phyloP scores from a whole-genome alignment of 73 alveolate species.

The Durusdinium trenchii region DNA sequence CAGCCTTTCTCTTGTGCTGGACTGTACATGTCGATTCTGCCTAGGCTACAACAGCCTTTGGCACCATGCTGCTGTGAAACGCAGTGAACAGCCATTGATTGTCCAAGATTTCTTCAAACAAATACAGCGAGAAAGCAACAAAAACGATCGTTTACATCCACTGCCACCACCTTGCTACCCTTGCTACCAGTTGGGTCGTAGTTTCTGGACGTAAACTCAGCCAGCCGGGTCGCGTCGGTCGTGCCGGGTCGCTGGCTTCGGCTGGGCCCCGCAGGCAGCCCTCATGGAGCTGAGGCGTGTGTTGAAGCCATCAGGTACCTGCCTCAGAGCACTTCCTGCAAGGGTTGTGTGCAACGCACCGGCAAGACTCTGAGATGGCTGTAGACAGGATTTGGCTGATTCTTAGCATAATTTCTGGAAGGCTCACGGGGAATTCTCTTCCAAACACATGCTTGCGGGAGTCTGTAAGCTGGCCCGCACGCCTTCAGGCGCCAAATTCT shows the following conservation, averaged over 20 bases:
- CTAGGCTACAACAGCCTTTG: constrained; percentile 2
- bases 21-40: constrained; percentile 15
- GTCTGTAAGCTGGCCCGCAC: too few relatives aligned
- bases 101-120: not conserved
- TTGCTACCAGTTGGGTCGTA: not conserved
- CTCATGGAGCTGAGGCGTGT: constrained; percentile 53
- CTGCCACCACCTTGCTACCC: too few relatives aligned
- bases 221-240: not conserved
- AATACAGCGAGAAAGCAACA: too few relatives aligned
- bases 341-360: too few relatives aligned
- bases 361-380: too few relatives aligned
- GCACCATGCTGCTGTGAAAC: not conserved
- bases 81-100: constrained; percentile 68
- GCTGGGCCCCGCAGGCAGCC: constrained; percentile 57
- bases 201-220: not conserved
- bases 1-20: constrained; percentile 3
- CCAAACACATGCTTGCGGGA: too few relatives aligned
- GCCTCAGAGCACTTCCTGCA: too few relatives aligned
- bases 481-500: too few relatives aligned
- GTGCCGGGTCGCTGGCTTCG: too few relatives aligned
- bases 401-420: too few relatives aligned
- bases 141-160: not conserved
- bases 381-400: too few relatives aligned
- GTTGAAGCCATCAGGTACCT: constrained; percentile 60
- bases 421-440: too few relatives aligned